These are phyloP conservation scores for Vigna hirtella DNA, from an alignment of 306 rosid genomes.

Conservation along the genomic window DNA sequence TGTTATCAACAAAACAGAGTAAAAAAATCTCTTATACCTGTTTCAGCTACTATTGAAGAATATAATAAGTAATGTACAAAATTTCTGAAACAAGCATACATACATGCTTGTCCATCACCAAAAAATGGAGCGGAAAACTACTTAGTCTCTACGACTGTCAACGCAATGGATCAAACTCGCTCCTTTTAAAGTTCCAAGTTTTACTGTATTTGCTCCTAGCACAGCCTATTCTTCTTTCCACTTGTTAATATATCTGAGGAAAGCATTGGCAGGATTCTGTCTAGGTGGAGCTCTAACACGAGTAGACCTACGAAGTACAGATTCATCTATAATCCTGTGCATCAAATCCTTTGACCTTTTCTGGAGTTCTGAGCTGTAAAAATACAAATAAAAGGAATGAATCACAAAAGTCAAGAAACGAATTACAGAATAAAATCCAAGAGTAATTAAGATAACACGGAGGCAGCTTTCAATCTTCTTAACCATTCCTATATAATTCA, in stretches of 20 bases:
- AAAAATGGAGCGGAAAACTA: constrained; percentile 42
- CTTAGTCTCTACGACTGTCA: constrained; percentile 31
- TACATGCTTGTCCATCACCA: constrained; percentile 42
- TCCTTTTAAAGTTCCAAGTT: constrained; percentile 12
- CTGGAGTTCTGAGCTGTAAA: constrained; percentile 65
- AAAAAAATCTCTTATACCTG: neutral
- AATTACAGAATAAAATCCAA: neutral
- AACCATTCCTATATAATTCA: neutral
- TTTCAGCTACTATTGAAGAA: constrained; percentile 40
- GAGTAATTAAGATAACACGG: constrained; percentile 2
- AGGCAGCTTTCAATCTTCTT: constrained; percentile 4
- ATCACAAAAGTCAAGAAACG: constrained; percentile 2
- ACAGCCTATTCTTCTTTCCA: constrained; percentile 72
- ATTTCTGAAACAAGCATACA: constrained; percentile 47
- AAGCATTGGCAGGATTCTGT: constrained; percentile 81
- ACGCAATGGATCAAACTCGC: constrained; percentile 14
- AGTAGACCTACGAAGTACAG: constrained; percentile 83
- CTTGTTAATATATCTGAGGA: constrained; percentile 82
- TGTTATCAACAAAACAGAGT: neutral
- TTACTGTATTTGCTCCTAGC: neutral
- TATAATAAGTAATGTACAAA: constrained; percentile 45
- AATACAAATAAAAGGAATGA: constrained; percentile 21
- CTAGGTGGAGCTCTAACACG: constrained; percentile 94
- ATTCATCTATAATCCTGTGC: constrained; percentile 69
- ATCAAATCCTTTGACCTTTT: constrained; percentile 71